Base-by-base conservation (phyloP, 1,139 yeast species). In the Saccharomyces uvarum region DNA sequence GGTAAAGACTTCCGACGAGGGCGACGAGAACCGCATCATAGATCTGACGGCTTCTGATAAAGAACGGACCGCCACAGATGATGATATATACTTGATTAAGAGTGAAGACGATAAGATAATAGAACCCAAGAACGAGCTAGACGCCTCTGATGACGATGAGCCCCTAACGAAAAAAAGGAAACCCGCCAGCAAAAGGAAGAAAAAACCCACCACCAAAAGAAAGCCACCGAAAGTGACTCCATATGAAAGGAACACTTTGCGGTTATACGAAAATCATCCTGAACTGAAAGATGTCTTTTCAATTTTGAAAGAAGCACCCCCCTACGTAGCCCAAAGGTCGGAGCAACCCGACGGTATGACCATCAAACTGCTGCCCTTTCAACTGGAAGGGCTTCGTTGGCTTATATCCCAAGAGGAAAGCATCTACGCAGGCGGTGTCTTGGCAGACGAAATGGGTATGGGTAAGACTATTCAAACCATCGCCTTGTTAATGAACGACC, bases 401-500 rank as follows among this genome's bases (percentile, higher is more conserved):
- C 77, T 93, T 56, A 63, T 81, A 19, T 77, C 81, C 53, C 98
- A 93, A 71, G 99, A 93, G 68, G 82, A 82, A 33, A 79, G 90
- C 21, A 59, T 57, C 16, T 93, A 87, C 68, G 77, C 79, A 16
- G 98, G 99, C 26, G 99, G 99, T 3, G 84, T 93, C n/a, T 74
- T 93, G 51, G 99, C 99, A 2, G 99, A 93, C 73, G 99, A 93
- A 71, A 93, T 93, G 99, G 99, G 99, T 51, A 91, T 93, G 98
- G 99, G 99, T 62, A 93, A 93, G 67, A 93, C 99, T 1, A 90
- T 93, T 52, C 99, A 93, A 71, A 89, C 96, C 28, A 91, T 93
- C 58, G 93, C 95, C 0, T 73, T 93, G 53, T 81, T 93, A 67
- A 81, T 90, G 83, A 70, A 78, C 52, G 97, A 91, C 68, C 24